phyloP scores from a whole-genome alignment of 257 asterid genomes.

The Plantago major region DNA sequence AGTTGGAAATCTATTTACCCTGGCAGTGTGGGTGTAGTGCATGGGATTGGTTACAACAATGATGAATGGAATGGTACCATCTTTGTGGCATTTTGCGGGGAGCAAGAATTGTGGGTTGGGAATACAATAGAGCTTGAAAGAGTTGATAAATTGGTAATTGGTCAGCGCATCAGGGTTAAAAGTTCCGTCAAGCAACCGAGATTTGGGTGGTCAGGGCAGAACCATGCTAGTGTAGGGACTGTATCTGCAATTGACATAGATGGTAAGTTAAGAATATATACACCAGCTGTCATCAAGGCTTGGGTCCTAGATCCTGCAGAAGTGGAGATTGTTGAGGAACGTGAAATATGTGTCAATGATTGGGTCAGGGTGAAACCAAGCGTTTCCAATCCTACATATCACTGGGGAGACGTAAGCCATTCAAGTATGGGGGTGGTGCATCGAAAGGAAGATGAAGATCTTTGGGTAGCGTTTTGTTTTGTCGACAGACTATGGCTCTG shows the following conservation, averaged over 20 bases:
- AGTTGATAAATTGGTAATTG: slow-evolving; percentile 47
- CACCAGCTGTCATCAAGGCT: slow-evolving; percentile 80
- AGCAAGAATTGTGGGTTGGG: slow-evolving; percentile 84
- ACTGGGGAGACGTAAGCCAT: slow-evolving; percentile 80
- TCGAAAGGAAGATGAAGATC: slow-evolving; percentile 76
- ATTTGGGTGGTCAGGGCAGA: slow-evolving; percentile 97
- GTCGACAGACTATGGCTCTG: slow-evolving; percentile 86
- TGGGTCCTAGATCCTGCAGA: slow-evolving; percentile 95
- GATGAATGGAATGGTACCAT: slow-evolving; percentile 62
- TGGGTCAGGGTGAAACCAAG: slow-evolving; percentile 76
- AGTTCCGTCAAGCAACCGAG: slow-evolving; percentile 71
- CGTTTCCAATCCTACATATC: slow-evolving; percentile 67
- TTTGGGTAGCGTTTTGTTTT: slow-evolving; percentile 93
- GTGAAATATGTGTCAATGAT: slow-evolving; percentile 52
- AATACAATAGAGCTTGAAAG: slow-evolving; percentile 41
- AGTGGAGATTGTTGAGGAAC: slow-evolving; percentile 73
- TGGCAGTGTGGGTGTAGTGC: slow-evolving; percentile 86
- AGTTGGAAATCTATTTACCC: slow-evolving; percentile 73
- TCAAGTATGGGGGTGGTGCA: slow-evolving; percentile 90
- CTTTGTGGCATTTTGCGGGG: slow-evolving; percentile 82
- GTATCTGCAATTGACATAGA: slow-evolving; percentile 87
- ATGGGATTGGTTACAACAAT: slow-evolving; percentile 67
- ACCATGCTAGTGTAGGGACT: slow-evolving; percentile 64
- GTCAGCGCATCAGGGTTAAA: slow-evolving; percentile 68
- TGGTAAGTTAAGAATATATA: slow-evolving; percentile 84